These are phyloP conservation scores for Mrakia gelida DNA, from an alignment of 768 basidiomycete genomes.

Conservation along the genomic window DNA sequence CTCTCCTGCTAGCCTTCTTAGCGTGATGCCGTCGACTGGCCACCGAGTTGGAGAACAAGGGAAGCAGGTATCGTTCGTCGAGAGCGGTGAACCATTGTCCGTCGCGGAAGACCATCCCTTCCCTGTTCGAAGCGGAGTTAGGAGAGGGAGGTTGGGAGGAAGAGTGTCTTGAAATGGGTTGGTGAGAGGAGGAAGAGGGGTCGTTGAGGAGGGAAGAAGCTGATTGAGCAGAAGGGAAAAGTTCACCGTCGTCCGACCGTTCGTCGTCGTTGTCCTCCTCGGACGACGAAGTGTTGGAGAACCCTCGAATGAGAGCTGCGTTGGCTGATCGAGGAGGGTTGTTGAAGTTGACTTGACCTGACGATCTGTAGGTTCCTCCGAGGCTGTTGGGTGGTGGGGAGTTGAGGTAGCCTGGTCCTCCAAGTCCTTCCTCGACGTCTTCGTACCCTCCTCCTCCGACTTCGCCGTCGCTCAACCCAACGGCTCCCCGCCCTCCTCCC, in stretches of 20 bases:
- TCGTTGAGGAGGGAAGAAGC: constrained; percentile 27
- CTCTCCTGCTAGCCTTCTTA: constrained; percentile 44
- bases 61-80: constrained; percentile 89
- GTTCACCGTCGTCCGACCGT: constrained; percentile 65
- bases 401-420: not conserved
- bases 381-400: not conserved
- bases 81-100: constrained; percentile 94
- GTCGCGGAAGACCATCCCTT: constrained; percentile 52
- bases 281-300: constrained; percentile 18
- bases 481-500: not conserved
- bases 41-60: constrained; percentile 86
- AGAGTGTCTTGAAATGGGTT: constrained; percentile 30
- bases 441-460: constrained; percentile 5
- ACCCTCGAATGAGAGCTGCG: constrained; percentile 23
- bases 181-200: constrained; percentile 33
- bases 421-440: constrained; percentile 14
- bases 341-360: not conserved
- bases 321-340: constrained; percentile 23
- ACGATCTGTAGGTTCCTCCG: constrained; percentile 5
- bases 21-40: constrained; percentile 83
- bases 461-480: too few relatives aligned
- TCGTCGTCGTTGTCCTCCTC: constrained; percentile 49
- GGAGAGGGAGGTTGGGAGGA: constrained; percentile 29
- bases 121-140: constrained; percentile 16
- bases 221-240: constrained; percentile 53